Evolutionary conservation across 1,139 yeast genomes (phyloP).

Genomic region (Eremothecium cymbalariae): DNA sequence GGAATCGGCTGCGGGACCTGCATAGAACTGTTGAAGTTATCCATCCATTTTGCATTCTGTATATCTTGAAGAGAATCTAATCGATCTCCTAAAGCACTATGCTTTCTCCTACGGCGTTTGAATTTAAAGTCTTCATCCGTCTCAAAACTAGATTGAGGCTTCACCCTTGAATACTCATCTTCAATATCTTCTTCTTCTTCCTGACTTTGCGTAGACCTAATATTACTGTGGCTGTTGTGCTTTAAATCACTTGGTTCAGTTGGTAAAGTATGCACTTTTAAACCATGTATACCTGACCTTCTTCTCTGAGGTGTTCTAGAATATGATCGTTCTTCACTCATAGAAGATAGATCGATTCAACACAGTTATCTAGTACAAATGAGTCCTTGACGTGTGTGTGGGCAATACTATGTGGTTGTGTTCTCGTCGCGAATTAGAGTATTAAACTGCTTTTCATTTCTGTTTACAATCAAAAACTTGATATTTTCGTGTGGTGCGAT

Average conservation of each 20-base stretch:
- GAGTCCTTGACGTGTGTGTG: too few relatives aligned
- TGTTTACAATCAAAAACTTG: too few relatives aligned
- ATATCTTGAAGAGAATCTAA: slow-evolving; percentile 26
- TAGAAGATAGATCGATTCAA: too few relatives aligned
- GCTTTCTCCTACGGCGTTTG: slow-evolving; percentile 25
- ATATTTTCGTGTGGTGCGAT: too few relatives aligned
- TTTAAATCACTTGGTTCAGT: slow-evolving; percentile 5
- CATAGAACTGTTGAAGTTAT: slow-evolving; percentile 29
- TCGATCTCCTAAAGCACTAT: slow-evolving; percentile 26
- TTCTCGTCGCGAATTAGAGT: too few relatives aligned
- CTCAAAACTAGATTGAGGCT: slow-evolving; percentile 15
- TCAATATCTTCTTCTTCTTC: slow-evolving; percentile 4
- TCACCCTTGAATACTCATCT: slow-evolving; percentile 7
- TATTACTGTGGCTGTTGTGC: not conserved
- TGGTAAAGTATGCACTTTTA: slow-evolving; percentile 13
- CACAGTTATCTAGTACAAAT: too few relatives aligned
- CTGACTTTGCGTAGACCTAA: slow-evolving; percentile 5
- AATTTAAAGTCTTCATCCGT: slow-evolving; percentile 29
- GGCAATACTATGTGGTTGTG: too few relatives aligned
- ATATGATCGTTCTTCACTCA: slow-evolving; percentile 9
- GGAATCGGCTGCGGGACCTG: slow-evolving; percentile 7
- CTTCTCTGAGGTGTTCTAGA: slow-evolving; percentile 9
- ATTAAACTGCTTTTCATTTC: too few relatives aligned
- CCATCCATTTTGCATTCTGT: slow-evolving; percentile 27
- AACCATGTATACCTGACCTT: slow-evolving; percentile 6